Conservation (phyloP, 148 eudicot genomes). For the Linanthus parryae region DNA sequence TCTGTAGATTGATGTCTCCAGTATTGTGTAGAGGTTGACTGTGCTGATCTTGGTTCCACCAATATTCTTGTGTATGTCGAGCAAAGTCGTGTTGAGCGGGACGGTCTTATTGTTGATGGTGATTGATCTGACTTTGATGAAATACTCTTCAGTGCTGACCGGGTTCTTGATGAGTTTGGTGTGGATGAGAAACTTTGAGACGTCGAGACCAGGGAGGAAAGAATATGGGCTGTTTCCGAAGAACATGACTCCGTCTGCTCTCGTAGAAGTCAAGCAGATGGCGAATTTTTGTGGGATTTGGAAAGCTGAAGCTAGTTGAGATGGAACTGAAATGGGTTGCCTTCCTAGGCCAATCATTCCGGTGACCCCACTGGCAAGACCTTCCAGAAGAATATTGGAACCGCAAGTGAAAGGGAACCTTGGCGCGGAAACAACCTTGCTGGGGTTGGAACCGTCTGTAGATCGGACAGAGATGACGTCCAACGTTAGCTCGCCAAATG, state of each 20-base stretch:
- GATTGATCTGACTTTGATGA: slow-evolving; percentile 20
- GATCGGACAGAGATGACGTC: slow-evolving; percentile 31
- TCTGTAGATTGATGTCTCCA: slow-evolving; percentile 26
- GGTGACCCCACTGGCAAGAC: slow-evolving; percentile 25
- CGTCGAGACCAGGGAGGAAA: slow-evolving; percentile 25
- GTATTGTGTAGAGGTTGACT: slow-evolving; percentile 23
- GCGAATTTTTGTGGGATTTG: slow-evolving; percentile 28
- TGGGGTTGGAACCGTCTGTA: slow-evolving; percentile 33
- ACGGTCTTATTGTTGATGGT: slow-evolving; percentile 16
- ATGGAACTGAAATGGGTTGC: slow-evolving; percentile 20
- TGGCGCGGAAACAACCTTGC: slow-evolving; percentile 12
- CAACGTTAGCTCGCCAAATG: slow-evolving; percentile 17
- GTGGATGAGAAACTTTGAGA: slow-evolving; percentile 9
- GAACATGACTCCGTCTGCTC: slow-evolving; percentile 23
- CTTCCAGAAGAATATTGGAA: slow-evolving; percentile 17
- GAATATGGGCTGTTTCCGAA: slow-evolving; percentile 40
- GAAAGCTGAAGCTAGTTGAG: slow-evolving; percentile 29
- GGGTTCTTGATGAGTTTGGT: slow-evolving; percentile 3
- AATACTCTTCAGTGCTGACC: slow-evolving; percentile 13
- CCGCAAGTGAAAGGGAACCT: slow-evolving; percentile 28
- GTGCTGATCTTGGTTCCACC: slow-evolving; percentile 46
- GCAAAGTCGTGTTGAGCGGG: slow-evolving; percentile 19
- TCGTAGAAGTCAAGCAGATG: slow-evolving; percentile 32
- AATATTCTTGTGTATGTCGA: slow-evolving; percentile 13
- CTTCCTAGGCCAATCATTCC: slow-evolving; percentile 53